A percentile compares a stretch with the other conserved stretches of the same genome.
Conservation (phyloP, 441 rosid species). For the Gossypium davidsonii region DNA sequence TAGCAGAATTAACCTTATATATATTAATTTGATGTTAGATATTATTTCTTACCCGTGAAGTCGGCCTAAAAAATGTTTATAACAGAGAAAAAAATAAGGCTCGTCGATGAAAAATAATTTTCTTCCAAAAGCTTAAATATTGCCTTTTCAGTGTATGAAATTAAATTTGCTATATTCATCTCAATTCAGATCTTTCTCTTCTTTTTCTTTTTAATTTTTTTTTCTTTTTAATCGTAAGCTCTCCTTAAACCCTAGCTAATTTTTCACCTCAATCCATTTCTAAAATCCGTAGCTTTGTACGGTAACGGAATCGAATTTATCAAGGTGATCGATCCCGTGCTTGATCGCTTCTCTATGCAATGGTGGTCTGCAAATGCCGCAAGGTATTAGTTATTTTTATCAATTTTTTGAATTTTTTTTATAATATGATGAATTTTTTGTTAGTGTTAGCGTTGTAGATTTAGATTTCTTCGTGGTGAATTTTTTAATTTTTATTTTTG, state of each 20-base stretch:
- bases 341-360: constrained; percentile 27
- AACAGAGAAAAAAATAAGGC: neutral
- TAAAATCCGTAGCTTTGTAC: neutral
- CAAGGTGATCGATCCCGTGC: constrained; percentile 13
- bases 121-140: neutral
- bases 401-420: neutral
- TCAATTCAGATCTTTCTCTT: constrained; percentile 7
- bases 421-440: neutral
- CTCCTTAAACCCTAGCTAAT: constrained; percentile 15
- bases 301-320: constrained; percentile 1
- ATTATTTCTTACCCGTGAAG: constrained; percentile 8
- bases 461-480: neutral
- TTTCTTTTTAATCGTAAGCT: constrained; percentile 7
- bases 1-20: too few relatives aligned
- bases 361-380: constrained; percentile 97
- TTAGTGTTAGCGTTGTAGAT: neutral
- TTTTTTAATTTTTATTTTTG: neutral
- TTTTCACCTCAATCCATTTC: neutral
- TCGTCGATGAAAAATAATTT: neutral
- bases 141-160: neutral
- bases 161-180: neutral
- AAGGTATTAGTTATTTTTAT: constrained; percentile 39
- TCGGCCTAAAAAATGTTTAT: constrained; percentile 15
- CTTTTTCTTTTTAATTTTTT: too few relatives aligned
- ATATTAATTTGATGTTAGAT: too few relatives aligned